These are phyloP conservation scores for Chalara sp. DNA, from an alignment of 2,329 filamentous ascomycete species.

Conservation along the genomic window DNA sequence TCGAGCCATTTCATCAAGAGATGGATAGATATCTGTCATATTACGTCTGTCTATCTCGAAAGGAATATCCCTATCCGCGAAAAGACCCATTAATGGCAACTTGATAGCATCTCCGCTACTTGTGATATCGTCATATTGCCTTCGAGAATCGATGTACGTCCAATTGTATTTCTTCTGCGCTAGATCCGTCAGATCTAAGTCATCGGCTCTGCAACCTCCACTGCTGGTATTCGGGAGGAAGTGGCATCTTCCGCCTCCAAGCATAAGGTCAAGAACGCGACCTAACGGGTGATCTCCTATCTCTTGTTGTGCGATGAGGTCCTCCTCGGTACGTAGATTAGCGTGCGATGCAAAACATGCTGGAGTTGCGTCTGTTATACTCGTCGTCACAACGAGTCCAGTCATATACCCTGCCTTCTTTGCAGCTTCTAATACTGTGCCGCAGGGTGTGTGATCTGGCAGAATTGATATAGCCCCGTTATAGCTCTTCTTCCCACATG, in stretches of 20 bases:
- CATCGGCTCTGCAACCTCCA: slow-evolving; percentile 77
- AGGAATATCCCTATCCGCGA: slow-evolving; percentile 76
- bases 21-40: slow-evolving; percentile 75
- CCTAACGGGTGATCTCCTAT: slow-evolving; percentile 83
- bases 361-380: slow-evolving; percentile 91
- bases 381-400: slow-evolving; percentile 88
- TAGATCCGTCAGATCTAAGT: slow-evolving; percentile 65
- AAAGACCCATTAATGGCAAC: slow-evolving; percentile 81
- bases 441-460: slow-evolving; percentile 79
- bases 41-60: slow-evolving; percentile 87
- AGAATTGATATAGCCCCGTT: slow-evolving; percentile 92
- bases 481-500: slow-evolving; percentile 88
- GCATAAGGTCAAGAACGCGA: slow-evolving; percentile 79
- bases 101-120: slow-evolving; percentile 54
- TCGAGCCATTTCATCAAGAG: slow-evolving; percentile 82
- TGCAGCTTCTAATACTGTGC: slow-evolving; percentile 87
- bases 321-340: slow-evolving; percentile 70
- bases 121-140: slow-evolving; percentile 69
- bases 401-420: slow-evolving; percentile 89
- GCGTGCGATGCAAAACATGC: slow-evolving; percentile 93
- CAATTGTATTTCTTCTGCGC: slow-evolving; percentile 73
- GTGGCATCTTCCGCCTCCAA: slow-evolving; percentile 89
- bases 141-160: slow-evolving; percentile 66
- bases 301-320: slow-evolving; percentile 88
- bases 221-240: slow-evolving; percentile 78